Base-by-base conservation (phyloP, 2,329 filamentous ascomycete genomes). In the Phaeoacremonium minimum region DNA sequence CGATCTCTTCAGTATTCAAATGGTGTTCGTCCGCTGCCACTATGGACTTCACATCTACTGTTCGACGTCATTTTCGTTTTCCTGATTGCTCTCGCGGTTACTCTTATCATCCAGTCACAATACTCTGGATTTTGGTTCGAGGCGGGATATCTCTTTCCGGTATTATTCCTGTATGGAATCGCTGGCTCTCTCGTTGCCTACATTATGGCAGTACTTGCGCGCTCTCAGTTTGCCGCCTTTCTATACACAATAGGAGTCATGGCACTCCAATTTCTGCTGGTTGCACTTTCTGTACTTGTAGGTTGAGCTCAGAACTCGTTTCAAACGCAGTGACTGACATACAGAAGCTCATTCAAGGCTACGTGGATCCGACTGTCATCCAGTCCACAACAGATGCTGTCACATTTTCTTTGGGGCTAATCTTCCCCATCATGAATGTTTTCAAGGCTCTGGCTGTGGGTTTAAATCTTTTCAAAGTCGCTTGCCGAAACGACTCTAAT, bases 1-100 rank as follows among this genome's bases (percentile, higher is more conserved):
- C 64, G 80, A 37, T 75, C 77, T 13, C 60, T 86, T 18, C 79
- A 85, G 52, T 85, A 83, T 58, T 83, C 77, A 45, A 86, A 85
- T 47, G 81, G 81, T 18, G 77, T 85, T 20, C 64, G 78, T 18
- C 71, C 75, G 4, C 62, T 75, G 5, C 77, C 80, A 3, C 56
- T 85, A 3, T 83, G 81, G 77, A 56, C 78, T 7, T 78, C 81
- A 3, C 83, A 85, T 50, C 67, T 75, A 7, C 48, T 68, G 5
- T 84, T 85, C 52, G 81, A 85, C 56, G 76, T 80, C 44, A 50
- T 71, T 19, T 76, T 83, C 39, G 73, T 83, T 26, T 9, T 26
- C 22, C 22, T 26, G 9, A n/a, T n/a, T 26, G 22, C 22, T 26
- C 22, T 26, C 22, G 9, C 22, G 9, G n/a, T 26, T 9, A 26